Base-by-base conservation (phyloP, 2,329 filamentous ascomycete genomes). In the Phialophora expanda region DNA sequence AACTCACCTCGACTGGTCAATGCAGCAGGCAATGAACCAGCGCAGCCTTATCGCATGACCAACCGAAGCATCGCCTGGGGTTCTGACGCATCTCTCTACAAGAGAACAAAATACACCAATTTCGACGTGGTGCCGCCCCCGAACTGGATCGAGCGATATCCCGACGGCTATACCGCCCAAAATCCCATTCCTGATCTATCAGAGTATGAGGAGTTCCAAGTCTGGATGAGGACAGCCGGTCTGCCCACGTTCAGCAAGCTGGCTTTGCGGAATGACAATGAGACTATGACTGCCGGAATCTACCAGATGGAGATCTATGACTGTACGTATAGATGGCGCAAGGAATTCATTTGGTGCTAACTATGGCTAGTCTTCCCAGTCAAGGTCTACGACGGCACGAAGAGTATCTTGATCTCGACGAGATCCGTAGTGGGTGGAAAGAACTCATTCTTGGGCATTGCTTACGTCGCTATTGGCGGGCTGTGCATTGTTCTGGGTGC, bases 221-320 rank as follows among this genome's bases (percentile, higher is more conserved):
- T 98, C 24, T 99, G 95, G 95, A 99, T 99, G 95, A 89, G 95
- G 73, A 96, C 96, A 1, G 95, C 95, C 26, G 95, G 94, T 65
- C 81, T 98, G 73, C 95, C 95, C 0, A 90, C 90, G 4, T 99
- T 99, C 77, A 97, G 91, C 85, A 99, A 99, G 81, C 83, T 99
- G 55, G 92, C 92, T 54, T 86, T 90, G 77, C 86, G 93, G 66
- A 97, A 97, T 75, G 90, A 97, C 75, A 83, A 82, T 0, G 80
- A 84, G 1, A 76, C 81, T 0, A 90, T 99, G 90, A 74, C 76
- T 38, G 75, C 81, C 17, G 95, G 94, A 30, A 86, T 80, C 22
- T 99, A 99, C 77, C 82, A 87, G 68, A 80, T 99, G 61, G 83
- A 90, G 59, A 90, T 98, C 69, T 83, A 88, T 65, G 86, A 93